A percentile compares a stretch with the other conserved stretches of the same genome.
phyloP scores from a whole-genome alignment of 2,329 filamentous ascomycete genomes.

The Hypoxylon sp. region DNA sequence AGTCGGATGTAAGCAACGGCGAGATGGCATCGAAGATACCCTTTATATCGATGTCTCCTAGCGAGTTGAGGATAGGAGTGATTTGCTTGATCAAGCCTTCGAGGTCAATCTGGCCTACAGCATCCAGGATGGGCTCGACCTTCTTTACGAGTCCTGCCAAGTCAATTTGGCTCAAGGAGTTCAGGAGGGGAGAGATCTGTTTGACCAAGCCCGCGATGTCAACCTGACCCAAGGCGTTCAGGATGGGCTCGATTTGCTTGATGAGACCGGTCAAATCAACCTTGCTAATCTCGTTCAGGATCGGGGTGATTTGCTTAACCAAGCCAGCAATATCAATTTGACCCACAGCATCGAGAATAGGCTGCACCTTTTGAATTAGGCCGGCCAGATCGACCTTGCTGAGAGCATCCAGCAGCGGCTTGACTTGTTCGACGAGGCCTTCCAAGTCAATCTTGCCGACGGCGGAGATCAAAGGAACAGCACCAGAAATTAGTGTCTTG shows the following conservation, averaged over 20 bases:
- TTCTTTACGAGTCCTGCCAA: slow-evolving; percentile 56
- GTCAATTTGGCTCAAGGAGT: slow-evolving; percentile 56
- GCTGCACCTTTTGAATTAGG: slow-evolving; percentile 56
- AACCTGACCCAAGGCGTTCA: slow-evolving; percentile 57
- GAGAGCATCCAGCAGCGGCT: slow-evolving; percentile 54
- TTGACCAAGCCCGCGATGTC: slow-evolving; percentile 56
- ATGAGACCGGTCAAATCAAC: slow-evolving; percentile 56
- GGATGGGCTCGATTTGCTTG: slow-evolving; percentile 55
- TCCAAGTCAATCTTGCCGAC: slow-evolving; percentile 54
- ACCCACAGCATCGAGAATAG: slow-evolving; percentile 50
- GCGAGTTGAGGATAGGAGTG: slow-evolving; percentile 53
- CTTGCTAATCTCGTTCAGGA: slow-evolving; percentile 50
- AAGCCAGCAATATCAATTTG: slow-evolving; percentile 43
- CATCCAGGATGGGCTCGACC: slow-evolving; percentile 54
- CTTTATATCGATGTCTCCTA: slow-evolving; percentile 55
- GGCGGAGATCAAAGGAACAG: slow-evolving; percentile 47
- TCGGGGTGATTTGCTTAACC: slow-evolving; percentile 35
- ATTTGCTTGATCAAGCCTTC: slow-evolving; percentile 44
- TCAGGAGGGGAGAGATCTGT: slow-evolving; percentile 52
- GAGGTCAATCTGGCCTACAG: slow-evolving; percentile 43
- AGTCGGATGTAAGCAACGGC: slow-evolving; percentile 56
- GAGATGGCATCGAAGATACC: slow-evolving; percentile 55
- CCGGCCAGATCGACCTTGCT: slow-evolving; percentile 58
- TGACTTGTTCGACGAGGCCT: slow-evolving; percentile 54
- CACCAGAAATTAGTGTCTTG: slow-evolving; percentile 47